Percentiles rank a stretch among this genome's conserved stretches.
These are phyloP conservation scores for Penicillium roqueforti DNA, from an alignment of 495 filamentous ascomycete species.

Conservation along the genomic window DNA sequence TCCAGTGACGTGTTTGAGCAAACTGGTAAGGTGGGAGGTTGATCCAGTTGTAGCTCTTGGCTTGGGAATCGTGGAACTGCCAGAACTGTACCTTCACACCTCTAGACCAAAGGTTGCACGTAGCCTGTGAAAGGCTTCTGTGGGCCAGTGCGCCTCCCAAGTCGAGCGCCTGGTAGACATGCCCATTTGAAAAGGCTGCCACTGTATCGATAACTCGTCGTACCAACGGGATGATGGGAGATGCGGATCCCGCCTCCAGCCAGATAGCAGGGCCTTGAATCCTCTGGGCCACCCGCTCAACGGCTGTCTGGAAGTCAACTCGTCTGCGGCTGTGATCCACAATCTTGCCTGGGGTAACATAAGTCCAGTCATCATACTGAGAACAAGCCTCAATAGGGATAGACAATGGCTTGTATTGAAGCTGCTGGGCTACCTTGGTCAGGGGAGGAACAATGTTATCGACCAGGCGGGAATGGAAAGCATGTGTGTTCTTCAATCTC, in stretches of 20 bases:
- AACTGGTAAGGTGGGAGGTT: constrained; percentile 38
- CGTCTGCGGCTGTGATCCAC: constrained; percentile 34
- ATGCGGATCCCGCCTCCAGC: constrained; percentile 40
- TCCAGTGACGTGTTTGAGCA: constrained; percentile 32
- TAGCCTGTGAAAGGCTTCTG: constrained; percentile 18
- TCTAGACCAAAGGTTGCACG: constrained; percentile 22
- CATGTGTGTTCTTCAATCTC: constrained; percentile 43
- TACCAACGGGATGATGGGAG: constrained; percentile 28
- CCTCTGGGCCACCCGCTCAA: constrained; percentile 26
- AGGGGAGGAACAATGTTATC: constrained; percentile 35
- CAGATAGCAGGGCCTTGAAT: constrained; percentile 19
- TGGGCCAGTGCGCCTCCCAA: neutral
- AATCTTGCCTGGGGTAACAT: constrained; percentile 12
- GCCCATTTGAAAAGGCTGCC: neutral
- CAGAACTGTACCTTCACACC: constrained; percentile 31
- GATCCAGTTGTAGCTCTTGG: constrained; percentile 4
- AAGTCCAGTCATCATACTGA: constrained; percentile 6
- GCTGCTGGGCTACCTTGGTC: constrained; percentile 17
- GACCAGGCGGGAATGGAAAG: constrained; percentile 46
- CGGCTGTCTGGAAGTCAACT: constrained; percentile 40
- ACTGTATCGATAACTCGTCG: constrained; percentile 19
- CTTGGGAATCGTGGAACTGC: constrained; percentile 24
- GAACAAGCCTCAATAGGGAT: constrained; percentile 32
- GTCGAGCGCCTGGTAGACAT: neutral
- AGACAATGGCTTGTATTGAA: constrained; percentile 21